These are phyloP conservation scores for Sporobolomyces phaffii DNA, from an alignment of 768 basidiomycete genomes.

Conservation along the genomic window DNA sequence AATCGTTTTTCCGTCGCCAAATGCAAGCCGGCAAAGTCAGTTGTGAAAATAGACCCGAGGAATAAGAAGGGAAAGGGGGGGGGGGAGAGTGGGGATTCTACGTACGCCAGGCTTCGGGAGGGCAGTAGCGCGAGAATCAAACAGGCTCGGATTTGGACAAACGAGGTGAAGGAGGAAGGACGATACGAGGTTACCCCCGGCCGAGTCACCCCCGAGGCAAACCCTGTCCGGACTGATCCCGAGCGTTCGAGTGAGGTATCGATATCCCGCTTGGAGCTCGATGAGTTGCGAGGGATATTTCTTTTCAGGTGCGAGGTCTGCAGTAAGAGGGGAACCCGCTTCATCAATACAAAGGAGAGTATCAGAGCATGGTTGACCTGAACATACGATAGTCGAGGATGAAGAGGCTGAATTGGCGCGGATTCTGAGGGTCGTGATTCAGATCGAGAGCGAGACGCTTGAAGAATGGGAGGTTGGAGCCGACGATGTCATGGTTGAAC, in stretches of 20 bases:
- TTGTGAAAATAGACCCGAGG: neutral
- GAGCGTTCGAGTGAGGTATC: conserved; percentile 57
- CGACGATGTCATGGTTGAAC: conserved; percentile 6
- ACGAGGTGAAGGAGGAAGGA: conserved; percentile 44
- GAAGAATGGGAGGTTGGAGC: neutral
- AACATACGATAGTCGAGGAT: conserved; percentile 26
- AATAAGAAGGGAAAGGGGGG: no score
- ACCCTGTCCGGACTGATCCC: conserved; percentile 59
- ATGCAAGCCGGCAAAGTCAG: no score
- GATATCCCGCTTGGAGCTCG: conserved; percentile 68
- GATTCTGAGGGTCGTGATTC: neutral
- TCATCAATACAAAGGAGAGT: no score
- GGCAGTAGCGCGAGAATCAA: neutral
- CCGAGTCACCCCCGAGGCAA: conserved; percentile 66
- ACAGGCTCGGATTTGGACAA: neutral
- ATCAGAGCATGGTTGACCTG: no score
- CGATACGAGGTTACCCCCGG: conserved; percentile 63
- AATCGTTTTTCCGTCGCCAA: neutral
- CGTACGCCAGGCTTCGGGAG: conserved; percentile 15
- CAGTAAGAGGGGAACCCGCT: neutral
- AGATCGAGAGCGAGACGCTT: neutral
- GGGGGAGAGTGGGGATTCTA: neutral
- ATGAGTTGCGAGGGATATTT: conserved; percentile 69
- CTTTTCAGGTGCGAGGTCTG: conserved; percentile 42
- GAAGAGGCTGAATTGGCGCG: conserved; percentile 19